Conservation (phyloP, 78 protist species). For the Planoprotostelium fungivorum region DNA sequence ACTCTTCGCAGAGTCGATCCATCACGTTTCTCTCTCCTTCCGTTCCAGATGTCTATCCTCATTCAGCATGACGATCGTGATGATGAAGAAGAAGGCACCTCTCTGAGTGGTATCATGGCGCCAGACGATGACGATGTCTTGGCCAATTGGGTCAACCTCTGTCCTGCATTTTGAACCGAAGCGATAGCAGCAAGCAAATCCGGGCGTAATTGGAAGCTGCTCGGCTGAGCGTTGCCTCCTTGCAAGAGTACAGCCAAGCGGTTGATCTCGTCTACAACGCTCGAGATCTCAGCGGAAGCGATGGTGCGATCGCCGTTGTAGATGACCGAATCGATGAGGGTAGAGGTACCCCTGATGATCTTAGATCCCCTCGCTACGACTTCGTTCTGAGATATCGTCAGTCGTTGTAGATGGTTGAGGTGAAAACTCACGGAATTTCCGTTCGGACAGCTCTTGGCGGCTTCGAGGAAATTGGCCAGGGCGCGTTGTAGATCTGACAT, state of each 20-base stretch:
- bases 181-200: not conserved
- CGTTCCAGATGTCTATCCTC: not conserved
- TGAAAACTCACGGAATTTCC: not conserved
- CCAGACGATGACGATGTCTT: not conserved
- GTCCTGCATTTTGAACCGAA: not conserved
- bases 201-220: not conserved
- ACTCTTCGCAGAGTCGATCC: not conserved
- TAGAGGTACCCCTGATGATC: not conserved
- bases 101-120: not conserved
- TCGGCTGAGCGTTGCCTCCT: not conserved
- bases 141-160: not conserved
- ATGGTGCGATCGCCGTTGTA: not conserved
- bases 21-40: not conserved
- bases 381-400: not conserved
- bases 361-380: not conserved
- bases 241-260: not conserved
- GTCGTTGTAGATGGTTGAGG: not conserved
- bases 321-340: not conserved
- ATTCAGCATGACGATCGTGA: not conserved
- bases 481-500: not conserved
- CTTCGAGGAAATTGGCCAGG: not conserved
- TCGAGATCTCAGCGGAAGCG: not conserved
- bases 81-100: not conserved
- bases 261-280: not conserved
- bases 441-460: not conserved